Percentiles rank a stretch among this genome's conserved stretches.
Conservation (phyloP, 2,329 filamentous ascomycete species). For the Phaeoacremonium minimum region DNA sequence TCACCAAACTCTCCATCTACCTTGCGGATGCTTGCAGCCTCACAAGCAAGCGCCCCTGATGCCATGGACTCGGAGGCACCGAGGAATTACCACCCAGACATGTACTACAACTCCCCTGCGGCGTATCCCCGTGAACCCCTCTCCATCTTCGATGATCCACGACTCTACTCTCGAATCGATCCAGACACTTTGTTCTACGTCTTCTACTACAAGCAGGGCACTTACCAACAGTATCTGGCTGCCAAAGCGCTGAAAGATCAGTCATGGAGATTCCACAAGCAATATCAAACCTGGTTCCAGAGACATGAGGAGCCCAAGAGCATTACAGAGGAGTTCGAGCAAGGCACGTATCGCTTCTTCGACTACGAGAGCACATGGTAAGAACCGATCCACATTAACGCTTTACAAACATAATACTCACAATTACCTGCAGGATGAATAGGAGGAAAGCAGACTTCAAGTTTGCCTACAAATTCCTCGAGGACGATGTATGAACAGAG, state of each 20-base stretch:
- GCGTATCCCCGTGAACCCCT: constrained; percentile 94
- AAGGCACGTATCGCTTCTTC: constrained; percentile 98
- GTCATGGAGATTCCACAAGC: constrained; percentile 99
- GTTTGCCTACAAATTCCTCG: constrained; percentile 95
- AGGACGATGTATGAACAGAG: constrained; percentile 71
- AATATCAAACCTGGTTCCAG: constrained; percentile 99
- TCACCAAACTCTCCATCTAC: constrained; percentile 61
- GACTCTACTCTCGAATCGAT: constrained; percentile 84
- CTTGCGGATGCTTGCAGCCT: constrained; percentile 70
- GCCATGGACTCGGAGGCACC: constrained; percentile 76
- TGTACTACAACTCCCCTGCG: constrained; percentile 61
- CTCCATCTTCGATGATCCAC: constrained; percentile 84
- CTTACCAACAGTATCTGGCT: constrained; percentile 90
- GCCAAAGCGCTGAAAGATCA: constrained; percentile 97
- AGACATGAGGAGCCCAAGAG: constrained; percentile 97
- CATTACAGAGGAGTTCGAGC: constrained; percentile 97
- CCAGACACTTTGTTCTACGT: constrained; percentile 97
- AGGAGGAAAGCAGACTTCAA: constrained; percentile 96
- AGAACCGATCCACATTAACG: constrained; percentile 22
- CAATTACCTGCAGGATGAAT: constrained; percentile 76
- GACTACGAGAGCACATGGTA: constrained; percentile 99
- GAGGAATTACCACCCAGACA: constrained; percentile 77
- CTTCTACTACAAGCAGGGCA: constrained; percentile 97
- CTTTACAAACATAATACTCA: constrained; percentile 1
- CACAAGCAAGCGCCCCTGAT: constrained; percentile 70